These are phyloP conservation scores for Thuja plicata DNA, from an alignment of 83 land plant genomes.

Conservation along the genomic window DNA sequence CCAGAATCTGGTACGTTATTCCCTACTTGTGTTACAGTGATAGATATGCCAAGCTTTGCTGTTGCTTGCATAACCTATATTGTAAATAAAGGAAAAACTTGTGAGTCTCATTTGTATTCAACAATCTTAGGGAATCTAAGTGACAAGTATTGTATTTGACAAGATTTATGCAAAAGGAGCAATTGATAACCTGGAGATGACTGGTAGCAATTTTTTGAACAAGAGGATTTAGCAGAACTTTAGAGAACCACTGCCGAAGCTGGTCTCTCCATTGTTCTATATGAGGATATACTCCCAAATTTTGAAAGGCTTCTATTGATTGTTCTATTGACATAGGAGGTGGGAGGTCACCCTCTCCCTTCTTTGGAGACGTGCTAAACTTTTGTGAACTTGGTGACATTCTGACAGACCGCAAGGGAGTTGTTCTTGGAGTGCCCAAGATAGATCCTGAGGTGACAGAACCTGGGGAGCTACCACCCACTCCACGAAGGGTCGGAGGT, in stretches of 20 bases:
- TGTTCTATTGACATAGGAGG: constrained; percentile 84
- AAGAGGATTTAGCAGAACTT: constrained; percentile 78
- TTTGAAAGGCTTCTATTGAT: constrained; percentile 61
- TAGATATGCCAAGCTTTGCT: constrained; percentile 68
- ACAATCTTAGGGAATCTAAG: background rate
- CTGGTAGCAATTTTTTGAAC: constrained; percentile 81
- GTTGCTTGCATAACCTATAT: constrained; percentile 88
- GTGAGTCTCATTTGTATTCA: background rate
- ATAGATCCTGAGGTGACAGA: constrained; percentile 46
- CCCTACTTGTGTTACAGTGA: constrained; percentile 76
- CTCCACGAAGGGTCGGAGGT: constrained; percentile 65
- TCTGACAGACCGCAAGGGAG: constrained; percentile 85
- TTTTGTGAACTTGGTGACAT: constrained; percentile 89
- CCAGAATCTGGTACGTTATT: constrained; percentile 38
- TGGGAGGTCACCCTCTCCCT: constrained; percentile 91
- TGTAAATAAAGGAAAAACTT: background rate
- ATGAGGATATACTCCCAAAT: constrained; percentile 79
- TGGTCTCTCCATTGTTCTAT: constrained; percentile 97
- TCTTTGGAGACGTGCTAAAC: constrained; percentile 81
- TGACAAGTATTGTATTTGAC: background rate
- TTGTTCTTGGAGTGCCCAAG: constrained; percentile 68
- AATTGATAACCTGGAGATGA: constrained; percentile 72
- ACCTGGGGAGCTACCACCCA: constrained; percentile 48
- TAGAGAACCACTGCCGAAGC: constrained; percentile 97
- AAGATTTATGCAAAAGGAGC: background rate